Evolutionary conservation across 371 early-diverging fungal species (phyloP).

Genomic region (Cokeromyces recurvatus): DNA sequence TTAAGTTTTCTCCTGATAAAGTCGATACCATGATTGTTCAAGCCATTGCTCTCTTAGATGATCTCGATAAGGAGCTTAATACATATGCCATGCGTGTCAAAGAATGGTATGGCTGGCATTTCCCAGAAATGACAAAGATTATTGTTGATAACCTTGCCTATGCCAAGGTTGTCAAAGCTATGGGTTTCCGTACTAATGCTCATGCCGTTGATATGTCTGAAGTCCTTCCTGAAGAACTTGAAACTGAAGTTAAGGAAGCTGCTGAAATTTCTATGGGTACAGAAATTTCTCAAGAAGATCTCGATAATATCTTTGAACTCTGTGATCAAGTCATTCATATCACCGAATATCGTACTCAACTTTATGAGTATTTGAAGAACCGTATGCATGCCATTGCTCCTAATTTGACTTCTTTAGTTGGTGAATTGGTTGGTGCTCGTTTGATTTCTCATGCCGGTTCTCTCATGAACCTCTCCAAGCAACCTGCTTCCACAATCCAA

Average conservation of each 20-base stretch:
- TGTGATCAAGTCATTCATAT: slow-evolving; percentile 83
- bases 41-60: slow-evolving; percentile 89
- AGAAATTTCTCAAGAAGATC: slow-evolving; percentile 87
- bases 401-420: slow-evolving; percentile 88
- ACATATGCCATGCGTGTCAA: slow-evolving; percentile 96
- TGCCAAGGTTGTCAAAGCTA: slow-evolving; percentile 65
- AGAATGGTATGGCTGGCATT: slow-evolving; percentile 95
- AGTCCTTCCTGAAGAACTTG: slow-evolving; percentile 91
- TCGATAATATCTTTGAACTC: slow-evolving; percentile 69
- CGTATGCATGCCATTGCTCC: slow-evolving; percentile 92
- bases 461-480: slow-evolving; percentile 86
- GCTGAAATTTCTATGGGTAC: slow-evolving; percentile 95
- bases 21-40: slow-evolving; percentile 96
- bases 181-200: slow-evolving; percentile 80
- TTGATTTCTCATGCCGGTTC: slow-evolving; percentile 92
- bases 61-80: slow-evolving; percentile 95
- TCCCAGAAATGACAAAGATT: slow-evolving; percentile 85
- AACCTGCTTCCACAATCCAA: slow-evolving; percentile 95
- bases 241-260: slow-evolving; percentile 74
- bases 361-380: slow-evolving; percentile 86
- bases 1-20: slow-evolving; percentile 91
- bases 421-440: slow-evolving; percentile 90
- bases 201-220: slow-evolving; percentile 67
- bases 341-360: slow-evolving; percentile 82
- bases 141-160: slow-evolving; percentile 76